Conservation (phyloP, 2,329 filamentous ascomycete species). For the Xylaria digitata region DNA sequence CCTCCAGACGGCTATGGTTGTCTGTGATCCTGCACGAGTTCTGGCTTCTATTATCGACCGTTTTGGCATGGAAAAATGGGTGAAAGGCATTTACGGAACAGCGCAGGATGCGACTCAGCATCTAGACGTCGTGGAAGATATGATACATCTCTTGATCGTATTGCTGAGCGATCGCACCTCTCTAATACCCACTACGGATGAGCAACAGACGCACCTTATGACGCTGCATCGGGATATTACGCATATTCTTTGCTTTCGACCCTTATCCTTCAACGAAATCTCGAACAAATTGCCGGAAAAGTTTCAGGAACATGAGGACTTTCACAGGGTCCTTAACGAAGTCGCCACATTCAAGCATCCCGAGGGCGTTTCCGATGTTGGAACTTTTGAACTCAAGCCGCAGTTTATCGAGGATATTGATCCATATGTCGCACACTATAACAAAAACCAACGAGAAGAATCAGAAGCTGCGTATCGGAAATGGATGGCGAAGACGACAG, state of each 20-base stretch:
- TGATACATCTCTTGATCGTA: constrained; percentile 92
- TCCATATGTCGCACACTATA: constrained; percentile 95
- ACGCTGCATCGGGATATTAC: constrained; percentile 89
- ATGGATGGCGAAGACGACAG: constrained; percentile 87
- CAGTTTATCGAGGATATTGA: constrained; percentile 90
- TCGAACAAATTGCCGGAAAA: constrained; percentile 87
- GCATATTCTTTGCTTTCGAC: constrained; percentile 96
- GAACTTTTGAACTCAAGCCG: constrained; percentile 91
- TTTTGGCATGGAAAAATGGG: constrained; percentile 89
- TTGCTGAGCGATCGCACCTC: constrained; percentile 89
- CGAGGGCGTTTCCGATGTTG: constrained; percentile 90
- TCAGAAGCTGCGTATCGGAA: constrained; percentile 89
- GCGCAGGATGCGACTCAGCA: constrained; percentile 89
- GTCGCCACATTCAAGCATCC: constrained; percentile 91
- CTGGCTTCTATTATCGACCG: constrained; percentile 91
- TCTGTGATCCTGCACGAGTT: constrained; percentile 84
- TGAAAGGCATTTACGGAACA: constrained; percentile 81
- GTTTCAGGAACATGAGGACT: constrained; percentile 88
- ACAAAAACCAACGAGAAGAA: constrained; percentile 96
- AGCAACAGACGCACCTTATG: constrained; percentile 71
- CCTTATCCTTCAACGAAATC: constrained; percentile 93
- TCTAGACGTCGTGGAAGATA: constrained; percentile 93
- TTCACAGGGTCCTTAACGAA: constrained; percentile 83
- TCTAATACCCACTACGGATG: constrained; percentile 75
- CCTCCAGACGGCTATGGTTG: constrained; percentile 87